phyloP scores from a whole-genome alignment of 2,329 filamentous ascomycete species.

The Cryphonectria japonica region DNA sequence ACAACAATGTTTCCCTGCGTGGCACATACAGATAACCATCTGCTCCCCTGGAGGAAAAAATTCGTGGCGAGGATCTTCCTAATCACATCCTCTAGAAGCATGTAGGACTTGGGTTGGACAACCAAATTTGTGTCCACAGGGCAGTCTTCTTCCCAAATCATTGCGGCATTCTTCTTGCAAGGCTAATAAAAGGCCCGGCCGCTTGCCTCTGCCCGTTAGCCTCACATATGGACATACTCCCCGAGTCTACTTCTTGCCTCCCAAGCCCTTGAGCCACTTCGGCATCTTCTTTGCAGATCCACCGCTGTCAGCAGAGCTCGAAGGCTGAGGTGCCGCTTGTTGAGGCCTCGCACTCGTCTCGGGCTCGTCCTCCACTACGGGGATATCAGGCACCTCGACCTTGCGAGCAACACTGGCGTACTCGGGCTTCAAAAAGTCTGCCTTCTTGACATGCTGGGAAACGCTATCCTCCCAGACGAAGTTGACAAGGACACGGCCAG shows the following conservation, averaged over 20 bases:
- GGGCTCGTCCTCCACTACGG: slow-evolving; percentile 44
- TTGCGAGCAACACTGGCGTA: slow-evolving; percentile 67
- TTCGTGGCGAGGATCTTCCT: not conserved
- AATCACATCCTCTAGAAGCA: not conserved
- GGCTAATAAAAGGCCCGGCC: not conserved
- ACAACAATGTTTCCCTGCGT: not conserved
- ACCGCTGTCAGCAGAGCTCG: slow-evolving; percentile 37
- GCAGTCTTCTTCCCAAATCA: not conserved
- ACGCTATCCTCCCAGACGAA: slow-evolving; percentile 73
- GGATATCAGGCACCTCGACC: slow-evolving; percentile 65
- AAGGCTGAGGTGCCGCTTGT: slow-evolving; percentile 37
- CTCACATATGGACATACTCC: not conserved
- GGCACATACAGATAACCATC: not conserved
- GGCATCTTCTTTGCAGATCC: slow-evolving; percentile 55
- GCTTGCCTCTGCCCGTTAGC: not conserved
- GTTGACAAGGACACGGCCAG: slow-evolving; percentile 73
- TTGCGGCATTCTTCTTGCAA: not conserved
- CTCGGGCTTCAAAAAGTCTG: slow-evolving; percentile 60
- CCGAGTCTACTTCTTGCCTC: slow-evolving; percentile 63
- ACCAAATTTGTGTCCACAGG: not conserved
- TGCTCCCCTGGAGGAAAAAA: not conserved
- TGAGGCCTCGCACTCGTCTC: slow-evolving; percentile 33
- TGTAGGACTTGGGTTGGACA: not conserved
- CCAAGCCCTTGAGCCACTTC: slow-evolving; percentile 73
- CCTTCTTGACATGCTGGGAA: slow-evolving; percentile 56